Base-by-base conservation (phyloP, 1,284 basidiomycete genomes). In the Pyrrhoderma noxium region DNA sequence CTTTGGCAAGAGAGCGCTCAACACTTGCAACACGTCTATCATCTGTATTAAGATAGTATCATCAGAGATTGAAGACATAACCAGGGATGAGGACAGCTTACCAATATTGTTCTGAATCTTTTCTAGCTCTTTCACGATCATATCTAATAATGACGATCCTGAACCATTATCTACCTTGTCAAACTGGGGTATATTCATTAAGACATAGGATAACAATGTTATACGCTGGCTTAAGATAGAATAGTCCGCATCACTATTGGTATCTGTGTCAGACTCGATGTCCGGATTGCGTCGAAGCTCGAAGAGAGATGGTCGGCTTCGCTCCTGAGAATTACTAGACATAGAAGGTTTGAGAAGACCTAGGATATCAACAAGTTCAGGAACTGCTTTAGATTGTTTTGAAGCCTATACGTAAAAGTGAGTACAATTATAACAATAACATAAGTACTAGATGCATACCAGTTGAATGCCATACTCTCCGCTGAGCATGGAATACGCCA, bases 21-120 rank as follows among this genome's bases (percentile, higher is more conserved):
- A 88, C 70, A 62, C 84, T 78, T 7, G 80, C 77, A 18, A 81
- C 84, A 44, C 82, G 78, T 2, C 79, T 81, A 62, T 88, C 85
- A 38, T 76, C 85, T 87, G 49, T 25, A 49, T 18, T 39, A 34
- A 35, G 45, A 34, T 19, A 39, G 27, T 19, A 31, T 13, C 14
- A 31, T 18, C 48, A 40, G 19, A 38, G 19, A 19, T 16, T 16
- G 27, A 22, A 36, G 14, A 2, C 18, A 3, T 5, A 7, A 11
- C 23, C 34, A 47, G 73, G 42, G 7, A 31, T 5, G 11, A 31
- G 27, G 27, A 31, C 27, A 31, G n/a, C n/a, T n/a, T 51, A 86
- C 85, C 70, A 48, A 87, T 87, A 48, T 70, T 75, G n/a, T 74
- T 71, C 59, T 84, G 79, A 13, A 85, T 60, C 8, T 60, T 59